Base-by-base conservation (phyloP, 805 yeast genomes). In the Ogataea nitratoaversa region DNA sequence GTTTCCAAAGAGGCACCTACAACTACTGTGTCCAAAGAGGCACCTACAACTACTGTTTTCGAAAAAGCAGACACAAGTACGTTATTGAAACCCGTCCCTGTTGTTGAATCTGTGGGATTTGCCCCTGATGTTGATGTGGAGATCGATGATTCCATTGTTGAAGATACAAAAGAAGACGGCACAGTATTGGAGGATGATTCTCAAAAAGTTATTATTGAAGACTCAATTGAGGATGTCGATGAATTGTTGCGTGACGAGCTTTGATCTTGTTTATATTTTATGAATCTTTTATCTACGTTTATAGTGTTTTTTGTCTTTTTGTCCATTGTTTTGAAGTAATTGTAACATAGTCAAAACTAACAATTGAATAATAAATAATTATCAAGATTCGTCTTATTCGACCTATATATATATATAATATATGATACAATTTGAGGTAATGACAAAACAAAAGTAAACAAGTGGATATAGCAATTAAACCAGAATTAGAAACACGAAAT, bases 191-290 rank as follows among this genome's bases (percentile, higher is more conserved):
- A 33, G 9, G 9, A n/a, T 35, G 25, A 7, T 5, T 27, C 18
- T n/a, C 19, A 19, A 7, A 12, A 35, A 2, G 32, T n/a, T 3
- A 5, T 16, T 9, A 19, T n/a, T n/a, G 32, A 29, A 11, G 32
- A 22, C 5, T 14, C 12, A 11, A 6, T 19, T 13, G 30, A 11
- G 16, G 27, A 34, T n/a, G 27, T 27, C 8, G 37, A 27, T 28
- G 38, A 36, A 17, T 19, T 29, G 14, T 12, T 29, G 12, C 32
- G 27, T 16, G 38, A 36, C 20, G 38, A 36, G 14, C 16, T 35
- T 8, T 35, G 27, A n/a, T n/a, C n/a, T n/a, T n/a, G n/a, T n/a
- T n/a, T n/a, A n/a, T n/a, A n/a, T n/a, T n/a, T n/a, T n/a, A n/a
- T n/a, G n/a, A n/a, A n/a, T n/a, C 34, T 12, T 22, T 22, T 22